Percentiles rank a stretch among this genome's conserved stretches.
phyloP scores from a whole-genome alignment of 192 early-diverging fungal species.

The Oehlia diaphana region DNA sequence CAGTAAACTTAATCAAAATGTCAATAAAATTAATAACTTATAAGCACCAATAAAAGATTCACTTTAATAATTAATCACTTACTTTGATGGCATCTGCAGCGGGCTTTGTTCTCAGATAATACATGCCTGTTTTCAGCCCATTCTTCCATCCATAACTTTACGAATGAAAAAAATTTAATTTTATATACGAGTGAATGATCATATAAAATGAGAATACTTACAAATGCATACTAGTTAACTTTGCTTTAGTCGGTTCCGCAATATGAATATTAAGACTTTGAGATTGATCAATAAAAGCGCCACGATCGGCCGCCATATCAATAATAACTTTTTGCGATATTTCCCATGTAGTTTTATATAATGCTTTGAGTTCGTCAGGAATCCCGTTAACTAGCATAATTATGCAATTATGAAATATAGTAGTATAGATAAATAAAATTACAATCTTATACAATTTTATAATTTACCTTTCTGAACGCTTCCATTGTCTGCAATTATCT shows the following conservation, averaged over 20 bases:
- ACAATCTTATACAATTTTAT: not conserved
- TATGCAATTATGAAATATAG: not conserved
- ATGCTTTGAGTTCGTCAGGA: constrained; percentile 84
- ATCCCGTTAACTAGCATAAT: constrained; percentile 56
- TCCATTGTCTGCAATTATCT: constrained; percentile 90
- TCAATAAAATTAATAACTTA: not conserved
- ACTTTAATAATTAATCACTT: not conserved
- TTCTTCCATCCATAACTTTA: constrained; percentile 88
- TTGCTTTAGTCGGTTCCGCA: constrained; percentile 91
- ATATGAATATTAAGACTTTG: constrained; percentile 96
- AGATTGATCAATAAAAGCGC: constrained; percentile 96
- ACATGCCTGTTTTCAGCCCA: constrained; percentile 99
- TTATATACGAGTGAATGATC: not conserved
- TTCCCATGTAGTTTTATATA: constrained; percentile 99
- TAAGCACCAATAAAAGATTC: not conserved
- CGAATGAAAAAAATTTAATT: not conserved
- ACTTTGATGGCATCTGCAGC: constrained; percentile 93
- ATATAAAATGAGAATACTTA: constrained; percentile 4
- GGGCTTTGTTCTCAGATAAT: constrained; percentile 95
- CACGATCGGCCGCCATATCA: constrained; percentile 97
- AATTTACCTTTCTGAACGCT: constrained; percentile 65
- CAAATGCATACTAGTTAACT: constrained; percentile 96
- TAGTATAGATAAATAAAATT: not conserved
- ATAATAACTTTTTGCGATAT: constrained; percentile 88
- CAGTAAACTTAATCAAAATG: constrained; percentile 68